phyloP scores from a whole-genome alignment of 805 yeast genomes.

The Zygosaccharomyces kombuchaensis region DNA sequence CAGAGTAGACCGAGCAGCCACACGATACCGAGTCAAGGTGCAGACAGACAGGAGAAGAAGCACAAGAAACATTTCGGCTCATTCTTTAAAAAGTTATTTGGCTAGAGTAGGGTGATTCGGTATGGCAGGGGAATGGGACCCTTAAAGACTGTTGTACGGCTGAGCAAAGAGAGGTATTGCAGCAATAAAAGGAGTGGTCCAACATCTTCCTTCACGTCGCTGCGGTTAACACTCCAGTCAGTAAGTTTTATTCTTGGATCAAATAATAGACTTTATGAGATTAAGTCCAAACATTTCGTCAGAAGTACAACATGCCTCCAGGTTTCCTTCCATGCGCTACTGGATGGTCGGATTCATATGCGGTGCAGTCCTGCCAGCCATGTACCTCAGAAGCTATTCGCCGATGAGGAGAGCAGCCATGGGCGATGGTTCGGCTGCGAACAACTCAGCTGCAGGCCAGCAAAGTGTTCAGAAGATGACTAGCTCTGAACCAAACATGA shows the following conservation, averaged over 20 bases:
- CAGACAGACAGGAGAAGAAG: slow-evolving; percentile 9
- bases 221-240: not conserved
- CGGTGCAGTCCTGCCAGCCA: slow-evolving; percentile 30
- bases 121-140: not conserved
- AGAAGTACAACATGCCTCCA: slow-evolving; percentile 29
- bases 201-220: not conserved
- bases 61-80: slow-evolving; percentile 15
- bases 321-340: slow-evolving; percentile 25
- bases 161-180: not conserved
- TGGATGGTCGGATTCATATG: slow-evolving; percentile 26
- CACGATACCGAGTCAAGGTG: not conserved
- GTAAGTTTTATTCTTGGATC: no score
- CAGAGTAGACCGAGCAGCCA: not conserved
- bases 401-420: slow-evolving; percentile 7
- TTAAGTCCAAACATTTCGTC: slow-evolving; percentile 23
- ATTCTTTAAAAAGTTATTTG: slow-evolving; percentile 22
- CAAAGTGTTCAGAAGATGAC: not conserved
- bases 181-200: not conserved
- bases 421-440: not conserved
- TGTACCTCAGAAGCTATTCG: slow-evolving; percentile 21
- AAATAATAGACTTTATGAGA: slow-evolving; percentile 18
- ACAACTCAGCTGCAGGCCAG: slow-evolving; percentile 9
- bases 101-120: slow-evolving; percentile 2
- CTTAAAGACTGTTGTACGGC: not conserved
- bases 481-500: not conserved